Evolutionary conservation across 306 rosid species (phyloP).

Genomic region (Rosa lucieae): DNA sequence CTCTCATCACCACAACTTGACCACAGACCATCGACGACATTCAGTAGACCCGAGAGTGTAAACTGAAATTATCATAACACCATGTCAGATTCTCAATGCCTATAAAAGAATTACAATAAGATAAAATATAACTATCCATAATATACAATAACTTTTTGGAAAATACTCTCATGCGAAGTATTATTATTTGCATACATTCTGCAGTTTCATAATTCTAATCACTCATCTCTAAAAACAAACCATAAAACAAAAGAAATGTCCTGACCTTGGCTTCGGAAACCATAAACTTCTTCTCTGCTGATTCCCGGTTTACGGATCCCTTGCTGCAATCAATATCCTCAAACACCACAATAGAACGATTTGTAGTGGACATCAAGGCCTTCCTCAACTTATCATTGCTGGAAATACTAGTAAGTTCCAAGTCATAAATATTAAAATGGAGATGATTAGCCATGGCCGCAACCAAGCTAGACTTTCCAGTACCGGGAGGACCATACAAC

Average conservation of each 20-base stretch:
- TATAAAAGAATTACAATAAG: not conserved
- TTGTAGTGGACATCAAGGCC: constrained; percentile 20
- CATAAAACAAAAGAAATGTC: not conserved
- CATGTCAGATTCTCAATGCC: not conserved
- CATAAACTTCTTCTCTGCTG: not conserved
- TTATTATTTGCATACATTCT: not conserved
- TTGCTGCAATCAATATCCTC: constrained; percentile 41
- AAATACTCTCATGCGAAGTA: not conserved
- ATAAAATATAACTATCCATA: not conserved
- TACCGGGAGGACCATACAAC: constrained; percentile 46
- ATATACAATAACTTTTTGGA: not conserved
- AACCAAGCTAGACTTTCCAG: constrained; percentile 14
- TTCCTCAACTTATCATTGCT: constrained; percentile 29
- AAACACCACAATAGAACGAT: constrained; percentile 22
- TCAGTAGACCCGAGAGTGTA: constrained; percentile 42
- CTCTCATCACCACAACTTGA: constrained; percentile 56
- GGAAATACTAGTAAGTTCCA: constrained; percentile 34
- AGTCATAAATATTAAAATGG: constrained; percentile 38
- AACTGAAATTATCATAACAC: constrained; percentile 14
- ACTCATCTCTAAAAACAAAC: not conserved
- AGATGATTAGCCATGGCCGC: constrained; percentile 48
- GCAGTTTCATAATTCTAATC: not conserved
- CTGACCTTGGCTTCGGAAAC: not conserved
- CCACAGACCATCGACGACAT: constrained; percentile 53
- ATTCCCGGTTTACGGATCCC: not conserved